A percentile compares a stretch with the other conserved stretches of the same genome.
phyloP scores from a whole-genome alignment of 306 rosid species.

The Quillaja saponaria region DNA sequence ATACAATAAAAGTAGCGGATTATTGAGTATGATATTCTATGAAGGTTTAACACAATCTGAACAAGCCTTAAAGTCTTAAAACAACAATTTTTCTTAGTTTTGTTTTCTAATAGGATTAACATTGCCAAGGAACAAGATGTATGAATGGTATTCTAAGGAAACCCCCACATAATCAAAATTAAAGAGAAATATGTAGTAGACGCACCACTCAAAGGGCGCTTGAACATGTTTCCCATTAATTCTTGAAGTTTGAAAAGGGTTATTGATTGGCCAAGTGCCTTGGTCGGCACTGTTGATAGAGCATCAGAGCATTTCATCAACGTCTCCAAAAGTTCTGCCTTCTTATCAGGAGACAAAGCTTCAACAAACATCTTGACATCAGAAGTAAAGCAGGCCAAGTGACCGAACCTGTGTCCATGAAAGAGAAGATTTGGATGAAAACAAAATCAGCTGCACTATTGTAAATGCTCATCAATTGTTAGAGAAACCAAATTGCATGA shows the following conservation, averaged over 20 bases:
- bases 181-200: conserved; percentile 11
- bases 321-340: conserved; percentile 59
- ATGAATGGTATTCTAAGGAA: neutral
- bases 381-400: conserved; percentile 77
- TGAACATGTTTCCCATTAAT: conserved; percentile 47
- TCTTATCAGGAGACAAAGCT: conserved; percentile 62
- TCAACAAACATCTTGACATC: conserved; percentile 80
- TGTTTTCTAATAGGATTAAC: neutral
- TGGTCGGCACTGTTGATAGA: conserved; percentile 47
- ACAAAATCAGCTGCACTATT: conserved; percentile 17
- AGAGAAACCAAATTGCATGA: conserved; percentile 1
- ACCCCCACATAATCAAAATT: neutral
- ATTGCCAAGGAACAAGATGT: too few species aligned
- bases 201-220: conserved; percentile 67
- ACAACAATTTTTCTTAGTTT: conserved; percentile 2
- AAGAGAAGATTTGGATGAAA: conserved; percentile 31
- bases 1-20: neutral
- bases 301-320: conserved; percentile 43
- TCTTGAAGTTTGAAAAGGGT: conserved; percentile 74
- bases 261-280: conserved; percentile 71
- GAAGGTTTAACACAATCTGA: conserved; percentile 9
- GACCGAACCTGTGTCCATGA: conserved; percentile 77
- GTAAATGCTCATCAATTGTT: conserved; percentile 10
- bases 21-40: neutral
- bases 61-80: conserved; percentile 2